Percentiles rank a stretch among this genome's conserved stretches.
Evolutionary conservation across 768 basidiomycete species (phyloP).

Genomic region (Omphalotus guepiniiformis): DNA sequence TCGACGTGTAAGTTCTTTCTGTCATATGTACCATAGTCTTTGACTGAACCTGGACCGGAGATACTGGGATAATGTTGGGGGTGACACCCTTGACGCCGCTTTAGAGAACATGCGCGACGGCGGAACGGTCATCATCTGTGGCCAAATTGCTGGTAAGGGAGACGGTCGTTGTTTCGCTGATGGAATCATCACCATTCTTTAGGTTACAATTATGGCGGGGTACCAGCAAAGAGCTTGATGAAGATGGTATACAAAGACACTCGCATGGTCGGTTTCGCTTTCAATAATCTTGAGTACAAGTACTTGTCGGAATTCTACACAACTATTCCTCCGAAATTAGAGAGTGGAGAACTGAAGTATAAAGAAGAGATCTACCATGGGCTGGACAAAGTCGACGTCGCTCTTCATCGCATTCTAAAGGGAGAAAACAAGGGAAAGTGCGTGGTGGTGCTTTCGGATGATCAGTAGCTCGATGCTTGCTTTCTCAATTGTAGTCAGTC

Average conservation of each 20-base stretch:
- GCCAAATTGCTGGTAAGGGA: not conserved
- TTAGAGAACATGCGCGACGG: slow-evolving; percentile 30
- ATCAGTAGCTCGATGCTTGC: too few relatives aligned
- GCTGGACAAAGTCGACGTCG: slow-evolving; percentile 26
- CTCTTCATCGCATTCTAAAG: slow-evolving; percentile 24
- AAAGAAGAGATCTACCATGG: slow-evolving; percentile 25
- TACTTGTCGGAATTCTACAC: slow-evolving; percentile 28
- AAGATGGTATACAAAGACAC: slow-evolving; percentile 30
- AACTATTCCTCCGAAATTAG: slow-evolving; percentile 27
- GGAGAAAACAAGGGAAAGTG: slow-evolving; percentile 24
- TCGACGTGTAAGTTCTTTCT: slow-evolving; percentile 19
- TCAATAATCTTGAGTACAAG: slow-evolving; percentile 17
- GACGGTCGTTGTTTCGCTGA: too few relatives aligned
- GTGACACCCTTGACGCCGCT: slow-evolving; percentile 41
- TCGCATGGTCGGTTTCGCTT: slow-evolving; percentile 34
- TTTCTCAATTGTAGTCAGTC: too few relatives aligned
- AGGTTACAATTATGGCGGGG: slow-evolving; percentile 20
- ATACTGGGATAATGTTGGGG: slow-evolving; percentile 31
- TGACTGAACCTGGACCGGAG: not conserved
- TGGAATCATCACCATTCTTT: not conserved
- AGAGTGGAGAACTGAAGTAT: slow-evolving; percentile 28
- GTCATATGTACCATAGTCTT: not conserved
- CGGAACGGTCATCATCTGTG: slow-evolving; percentile 23
- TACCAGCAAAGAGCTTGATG: slow-evolving; percentile 26
- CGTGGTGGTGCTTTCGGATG: slow-evolving; percentile 8